A percentile compares a stretch with the other conserved stretches of the same genome.
Evolutionary conservation across 306 rosid genomes (phyloP).

Genomic region (Citrullus colocynthis): DNA sequence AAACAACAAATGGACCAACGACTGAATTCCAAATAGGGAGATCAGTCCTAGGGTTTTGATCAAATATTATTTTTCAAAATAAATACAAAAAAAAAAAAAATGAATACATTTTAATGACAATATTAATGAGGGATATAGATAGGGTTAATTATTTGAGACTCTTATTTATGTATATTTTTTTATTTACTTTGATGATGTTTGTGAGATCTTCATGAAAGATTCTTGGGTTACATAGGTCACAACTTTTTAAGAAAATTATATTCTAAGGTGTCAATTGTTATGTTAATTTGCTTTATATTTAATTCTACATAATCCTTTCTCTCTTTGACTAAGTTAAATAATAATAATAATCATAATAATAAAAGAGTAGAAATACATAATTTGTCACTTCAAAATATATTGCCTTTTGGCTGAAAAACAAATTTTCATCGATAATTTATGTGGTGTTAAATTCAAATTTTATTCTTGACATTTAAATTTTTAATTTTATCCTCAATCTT

Average conservation of each 20-base stretch:
- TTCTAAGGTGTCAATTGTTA: neutral
- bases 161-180: neutral
- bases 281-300: neutral
- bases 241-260: neutral
- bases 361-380: neutral
- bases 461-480: too few species aligned
- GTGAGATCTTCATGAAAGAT: slow-evolving; percentile 1
- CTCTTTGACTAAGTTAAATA: neutral
- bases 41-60: slow-evolving; percentile 3
- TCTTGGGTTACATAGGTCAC: neutral
- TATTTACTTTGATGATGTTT: neutral
- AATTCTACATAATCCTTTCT: neutral
- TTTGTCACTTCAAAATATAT: neutral
- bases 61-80: neutral
- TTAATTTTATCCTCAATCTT: too few species aligned
- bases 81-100: neutral
- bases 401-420: neutral
- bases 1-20: slow-evolving; percentile 3
- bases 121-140: neutral
- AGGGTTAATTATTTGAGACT: neutral
- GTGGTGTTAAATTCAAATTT: neutral
- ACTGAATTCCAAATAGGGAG: neutral
- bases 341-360: too few species aligned
- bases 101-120: neutral
- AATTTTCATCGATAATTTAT: too few species aligned